Percentiles rank a stretch among this genome's conserved stretches.
Evolutionary conservation across 306 rosid genomes (phyloP).

Genomic region (Quercus cerris): DNA sequence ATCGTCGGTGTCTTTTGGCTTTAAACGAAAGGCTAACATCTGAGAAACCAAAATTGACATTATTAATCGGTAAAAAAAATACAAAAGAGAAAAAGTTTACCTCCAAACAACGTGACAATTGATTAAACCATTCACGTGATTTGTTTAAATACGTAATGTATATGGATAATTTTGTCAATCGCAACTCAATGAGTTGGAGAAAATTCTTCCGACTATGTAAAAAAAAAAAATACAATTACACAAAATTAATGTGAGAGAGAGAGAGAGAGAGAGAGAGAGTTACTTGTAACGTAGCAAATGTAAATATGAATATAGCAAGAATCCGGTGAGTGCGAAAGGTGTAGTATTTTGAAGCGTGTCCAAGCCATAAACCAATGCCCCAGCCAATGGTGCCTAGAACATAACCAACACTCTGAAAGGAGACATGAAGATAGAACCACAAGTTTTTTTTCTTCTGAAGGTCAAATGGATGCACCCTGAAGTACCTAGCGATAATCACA

Average conservation of each 20-base stretch:
- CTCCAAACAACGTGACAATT: too few species aligned
- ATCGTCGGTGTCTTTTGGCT: conserved; percentile 34
- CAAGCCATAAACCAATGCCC: conserved; percentile 73
- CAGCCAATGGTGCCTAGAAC: conserved; percentile 54
- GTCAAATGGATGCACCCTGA: conserved; percentile 29
- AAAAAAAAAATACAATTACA: too few species aligned
- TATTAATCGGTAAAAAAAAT: not conserved
- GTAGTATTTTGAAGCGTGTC: conserved; percentile 51
- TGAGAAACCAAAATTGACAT: conserved; percentile 12
- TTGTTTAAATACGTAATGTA: too few species aligned
- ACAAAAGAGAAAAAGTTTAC: not conserved
- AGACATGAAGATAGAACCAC: conserved; percentile 37
- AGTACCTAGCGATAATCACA: conserved; percentile 62
- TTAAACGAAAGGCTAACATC: conserved; percentile 66
- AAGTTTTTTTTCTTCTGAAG: accelerated
- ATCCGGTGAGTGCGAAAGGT: conserved; percentile 48
- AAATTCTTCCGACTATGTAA: too few species aligned
- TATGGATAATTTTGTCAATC: too few species aligned
- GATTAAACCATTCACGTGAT: too few species aligned
- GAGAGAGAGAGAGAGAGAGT: not conserved
- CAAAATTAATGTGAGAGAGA: not conserved
- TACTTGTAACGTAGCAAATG: conserved; percentile 66
- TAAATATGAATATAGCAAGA: conserved; percentile 57
- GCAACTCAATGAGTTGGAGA: too few species aligned
- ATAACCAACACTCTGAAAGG: conserved; percentile 51